Percentiles rank a stretch among this genome's conserved stretches.
phyloP scores from a whole-genome alignment of 257 asterid species.

The Cruciata laevipes region DNA sequence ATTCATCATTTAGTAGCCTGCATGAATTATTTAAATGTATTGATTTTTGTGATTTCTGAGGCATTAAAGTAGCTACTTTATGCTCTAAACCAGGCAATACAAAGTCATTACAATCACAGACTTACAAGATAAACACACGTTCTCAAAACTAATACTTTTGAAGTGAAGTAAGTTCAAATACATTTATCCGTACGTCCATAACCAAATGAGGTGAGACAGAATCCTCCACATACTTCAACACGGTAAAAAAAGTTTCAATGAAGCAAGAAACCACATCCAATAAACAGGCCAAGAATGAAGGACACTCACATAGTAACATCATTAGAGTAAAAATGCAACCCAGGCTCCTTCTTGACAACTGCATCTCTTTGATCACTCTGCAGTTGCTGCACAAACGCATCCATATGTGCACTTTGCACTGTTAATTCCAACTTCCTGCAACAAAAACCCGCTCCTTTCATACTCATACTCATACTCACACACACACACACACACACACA shows the following conservation, averaged over 20 bases:
- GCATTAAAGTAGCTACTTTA: background rate
- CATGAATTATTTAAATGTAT: slow-evolving; percentile 6
- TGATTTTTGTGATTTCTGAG: background rate
- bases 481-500: background rate
- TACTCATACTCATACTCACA: background rate
- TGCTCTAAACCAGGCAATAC: background rate
- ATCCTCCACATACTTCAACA: background rate
- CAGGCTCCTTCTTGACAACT: slow-evolving; percentile 56
- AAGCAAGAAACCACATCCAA: background rate
- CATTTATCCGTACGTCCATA: background rate
- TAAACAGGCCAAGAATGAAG: slow-evolving; percentile 10
- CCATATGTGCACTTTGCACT: slow-evolving; percentile 76
- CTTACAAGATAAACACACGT: background rate
- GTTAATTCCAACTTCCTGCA: slow-evolving; percentile 58
- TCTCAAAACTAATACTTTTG: background rate
- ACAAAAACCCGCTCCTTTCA: slow-evolving; percentile 14
- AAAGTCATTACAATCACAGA: background rate
- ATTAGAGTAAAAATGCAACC: slow-evolving; percentile 82
- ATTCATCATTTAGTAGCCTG: slow-evolving; percentile 61
- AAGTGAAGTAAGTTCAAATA: background rate
- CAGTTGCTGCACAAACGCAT: slow-evolving; percentile 72
- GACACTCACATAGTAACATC: slow-evolving; percentile 81
- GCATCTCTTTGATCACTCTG: slow-evolving; percentile 63
- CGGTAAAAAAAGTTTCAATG: background rate
- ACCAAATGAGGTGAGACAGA: background rate